phyloP scores from a whole-genome alignment of 352 stramenopile species.

The Phytophthora pisi region DNA sequence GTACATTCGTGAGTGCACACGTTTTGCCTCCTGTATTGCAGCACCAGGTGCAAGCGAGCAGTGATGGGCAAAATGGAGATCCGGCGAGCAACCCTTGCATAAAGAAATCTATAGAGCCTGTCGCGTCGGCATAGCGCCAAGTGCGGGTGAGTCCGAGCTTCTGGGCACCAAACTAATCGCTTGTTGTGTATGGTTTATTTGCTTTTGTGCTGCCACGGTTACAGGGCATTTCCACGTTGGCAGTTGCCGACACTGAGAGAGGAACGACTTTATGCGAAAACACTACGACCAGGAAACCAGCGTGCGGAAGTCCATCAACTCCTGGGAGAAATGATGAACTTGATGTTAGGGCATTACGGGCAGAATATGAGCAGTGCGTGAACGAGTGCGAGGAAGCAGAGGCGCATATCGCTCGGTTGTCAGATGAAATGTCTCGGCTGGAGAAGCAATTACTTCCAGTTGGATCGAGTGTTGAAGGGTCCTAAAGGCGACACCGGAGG shows the following conservation, averaged over 20 bases:
- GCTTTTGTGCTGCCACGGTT: conserved; percentile 18
- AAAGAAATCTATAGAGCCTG: conserved; percentile 45
- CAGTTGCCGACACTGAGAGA: conserved; percentile 5
- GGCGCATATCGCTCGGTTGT: conserved; percentile 30
- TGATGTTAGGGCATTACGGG: conserved; percentile 35
- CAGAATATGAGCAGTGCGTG: conserved; percentile 38
- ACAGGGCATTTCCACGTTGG: conserved; percentile 19
- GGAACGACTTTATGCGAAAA: neutral
- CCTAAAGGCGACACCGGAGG: conserved; percentile 8
- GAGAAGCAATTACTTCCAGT: conserved; percentile 23
- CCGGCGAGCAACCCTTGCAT: conserved; percentile 34
- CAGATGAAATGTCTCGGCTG: conserved; percentile 38
- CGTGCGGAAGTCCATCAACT: conserved; percentile 3
- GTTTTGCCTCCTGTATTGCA: conserved; percentile 29
- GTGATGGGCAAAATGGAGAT: conserved; percentile 33
- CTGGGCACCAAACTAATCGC: conserved; percentile 35
- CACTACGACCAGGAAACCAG: conserved; percentile 5
- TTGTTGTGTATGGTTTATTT: conserved; percentile 39
- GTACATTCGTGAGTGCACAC: conserved; percentile 36
- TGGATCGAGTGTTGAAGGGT: conserved; percentile 11
- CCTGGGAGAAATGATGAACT: conserved; percentile 2
- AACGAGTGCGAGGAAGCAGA: conserved; percentile 37
- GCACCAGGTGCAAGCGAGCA: conserved; percentile 30
- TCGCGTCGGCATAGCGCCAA: conserved; percentile 28
- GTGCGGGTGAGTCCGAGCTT: conserved; percentile 33